These are phyloP conservation scores for Mortierella sp. DNA, from an alignment of 371 early-diverging fungal genomes.

Conservation along the genomic window DNA sequence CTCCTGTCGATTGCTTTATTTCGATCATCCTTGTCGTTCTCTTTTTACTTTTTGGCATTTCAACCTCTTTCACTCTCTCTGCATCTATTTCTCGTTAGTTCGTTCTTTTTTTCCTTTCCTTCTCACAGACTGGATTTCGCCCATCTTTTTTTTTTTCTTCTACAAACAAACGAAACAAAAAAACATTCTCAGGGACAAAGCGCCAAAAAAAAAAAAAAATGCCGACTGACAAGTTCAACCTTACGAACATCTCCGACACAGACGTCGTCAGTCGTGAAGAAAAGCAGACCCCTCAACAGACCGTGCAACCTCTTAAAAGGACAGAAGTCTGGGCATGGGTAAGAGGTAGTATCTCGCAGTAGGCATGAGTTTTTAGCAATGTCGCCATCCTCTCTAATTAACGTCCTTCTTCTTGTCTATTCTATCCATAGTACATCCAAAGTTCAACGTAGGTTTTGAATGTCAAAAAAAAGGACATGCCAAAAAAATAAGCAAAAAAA, in stretches of 20 bases:
- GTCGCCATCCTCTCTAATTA: no score
- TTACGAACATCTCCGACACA: background rate
- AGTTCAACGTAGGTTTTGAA: conserved; percentile 35
- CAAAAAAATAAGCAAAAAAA: background rate
- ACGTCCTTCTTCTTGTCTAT: background rate
- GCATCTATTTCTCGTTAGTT: background rate
- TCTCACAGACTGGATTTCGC: background rate
- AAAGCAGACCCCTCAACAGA: conserved; percentile 13
- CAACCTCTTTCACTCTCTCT: background rate
- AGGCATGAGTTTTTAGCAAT: background rate
- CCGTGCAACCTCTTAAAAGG: conserved; percentile 26
- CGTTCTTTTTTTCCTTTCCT: background rate
- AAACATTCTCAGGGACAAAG: background rate
- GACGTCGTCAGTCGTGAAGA: conserved; percentile 24
- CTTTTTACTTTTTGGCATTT: background rate
- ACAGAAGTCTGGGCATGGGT: conserved; percentile 56
- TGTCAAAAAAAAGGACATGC: background rate
- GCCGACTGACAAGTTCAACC: background rate
- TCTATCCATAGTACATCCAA: conserved; percentile 34
- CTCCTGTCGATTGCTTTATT: background rate
- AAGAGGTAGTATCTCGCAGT: background rate
- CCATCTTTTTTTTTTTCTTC: background rate
- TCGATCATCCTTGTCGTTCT: background rate
- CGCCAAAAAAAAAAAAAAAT: background rate
- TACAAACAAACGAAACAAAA: background rate